A percentile compares a stretch with the other conserved stretches of the same genome.
Conservation (phyloP, 2,329 filamentous ascomycete genomes). For the Camillea tinctor region DNA sequence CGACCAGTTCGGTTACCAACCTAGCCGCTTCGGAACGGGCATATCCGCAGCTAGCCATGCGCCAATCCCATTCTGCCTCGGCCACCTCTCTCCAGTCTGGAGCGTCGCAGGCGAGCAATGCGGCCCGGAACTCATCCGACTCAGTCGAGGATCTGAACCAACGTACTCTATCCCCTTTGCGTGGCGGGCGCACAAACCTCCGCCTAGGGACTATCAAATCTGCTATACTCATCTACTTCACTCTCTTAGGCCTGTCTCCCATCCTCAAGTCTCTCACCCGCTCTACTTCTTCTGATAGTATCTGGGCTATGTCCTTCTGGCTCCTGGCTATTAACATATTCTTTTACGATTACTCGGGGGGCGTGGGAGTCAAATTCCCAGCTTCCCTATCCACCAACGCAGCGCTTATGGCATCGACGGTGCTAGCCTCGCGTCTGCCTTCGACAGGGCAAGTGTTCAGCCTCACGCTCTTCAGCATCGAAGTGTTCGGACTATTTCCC, state of each 20-base stretch:
- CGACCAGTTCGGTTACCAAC: slow-evolving; percentile 48
- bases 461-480: slow-evolving; percentile 91
- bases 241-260: slow-evolving; percentile 84
- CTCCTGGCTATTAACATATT: slow-evolving; percentile 94
- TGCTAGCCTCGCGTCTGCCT: slow-evolving; percentile 84
- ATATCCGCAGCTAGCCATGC: slow-evolving; percentile 31
- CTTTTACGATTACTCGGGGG: slow-evolving; percentile 92
- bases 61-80: slow-evolving; percentile 53
- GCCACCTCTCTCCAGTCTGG: slow-evolving; percentile 53
- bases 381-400: slow-evolving; percentile 88
- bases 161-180: slow-evolving; percentile 34
- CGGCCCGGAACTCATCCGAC: slow-evolving; percentile 30
- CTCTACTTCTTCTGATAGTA: slow-evolving; percentile 89
- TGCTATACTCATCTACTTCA: slow-evolving; percentile 87
- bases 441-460: slow-evolving; percentile 94
- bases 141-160: slow-evolving; percentile 34
- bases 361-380: slow-evolving; percentile 62
- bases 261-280: slow-evolving; percentile 95
- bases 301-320: slow-evolving; percentile 96
- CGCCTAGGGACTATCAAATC: slow-evolving; percentile 84
- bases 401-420: slow-evolving; percentile 92
- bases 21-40: slow-evolving; percentile 32
- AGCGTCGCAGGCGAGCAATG: slow-evolving; percentile 34
- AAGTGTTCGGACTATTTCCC: slow-evolving; percentile 96
- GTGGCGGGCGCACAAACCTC: slow-evolving; percentile 45